Conservation (phyloP, 192 early-diverging fungal genomes). For the Geranomyces michiganensis region DNA sequence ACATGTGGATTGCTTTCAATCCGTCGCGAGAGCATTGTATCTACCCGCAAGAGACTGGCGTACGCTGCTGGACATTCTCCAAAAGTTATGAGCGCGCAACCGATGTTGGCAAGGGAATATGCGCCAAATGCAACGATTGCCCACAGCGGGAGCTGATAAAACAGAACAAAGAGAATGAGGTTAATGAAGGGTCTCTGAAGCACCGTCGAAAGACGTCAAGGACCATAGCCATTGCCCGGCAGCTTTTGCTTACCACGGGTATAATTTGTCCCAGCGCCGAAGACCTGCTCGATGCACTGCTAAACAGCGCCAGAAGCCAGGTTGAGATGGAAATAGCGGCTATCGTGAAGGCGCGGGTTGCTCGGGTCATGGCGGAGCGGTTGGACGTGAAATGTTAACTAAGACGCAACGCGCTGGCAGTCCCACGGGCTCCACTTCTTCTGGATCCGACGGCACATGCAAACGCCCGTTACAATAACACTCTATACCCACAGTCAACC, state of each 20-base stretch:
- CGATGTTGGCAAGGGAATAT: conserved; percentile 87
- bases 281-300: background rate
- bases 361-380: conserved; percentile 7
- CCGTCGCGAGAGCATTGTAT: background rate
- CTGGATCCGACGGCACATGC: too few species aligned
- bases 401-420: too few species aligned
- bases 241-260: conserved; percentile 4
- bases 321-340: background rate
- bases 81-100: conserved; percentile 84
- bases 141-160: conserved; percentile 73
- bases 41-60: conserved; percentile 76
- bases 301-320: conserved; percentile 18
- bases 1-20: too few species aligned
- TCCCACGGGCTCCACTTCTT: too few species aligned
- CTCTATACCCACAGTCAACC: too few species aligned
- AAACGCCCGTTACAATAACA: too few species aligned
- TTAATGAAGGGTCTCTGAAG: background rate
- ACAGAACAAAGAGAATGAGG: too few species aligned
- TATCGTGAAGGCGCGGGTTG: background rate
- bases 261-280: background rate
- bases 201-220: background rate
- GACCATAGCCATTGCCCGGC: too few species aligned
- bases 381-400: too few species aligned
- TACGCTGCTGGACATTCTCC: conserved; percentile 92
- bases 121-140: conserved; percentile 79